Percentiles rank a stretch among this genome's conserved stretches.
phyloP scores from a whole-genome alignment of 805 yeast genomes.

The Metschnikowia chrysomelidarum region DNA sequence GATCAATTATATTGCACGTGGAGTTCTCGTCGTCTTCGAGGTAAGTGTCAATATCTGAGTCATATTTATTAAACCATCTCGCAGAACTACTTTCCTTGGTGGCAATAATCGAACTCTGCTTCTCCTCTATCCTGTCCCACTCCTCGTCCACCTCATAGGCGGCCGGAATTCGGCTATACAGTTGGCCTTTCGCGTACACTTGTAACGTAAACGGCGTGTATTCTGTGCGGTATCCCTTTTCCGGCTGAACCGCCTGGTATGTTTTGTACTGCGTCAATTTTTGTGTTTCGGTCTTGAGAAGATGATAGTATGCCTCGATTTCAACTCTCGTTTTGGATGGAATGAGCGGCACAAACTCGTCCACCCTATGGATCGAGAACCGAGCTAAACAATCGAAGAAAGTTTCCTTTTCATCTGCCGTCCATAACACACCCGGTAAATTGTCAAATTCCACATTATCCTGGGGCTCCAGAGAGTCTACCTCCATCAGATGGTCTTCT shows the following conservation, averaged over 20 bases:
- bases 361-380: conserved; percentile 47
- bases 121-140: conserved; percentile 45
- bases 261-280: conserved; percentile 20
- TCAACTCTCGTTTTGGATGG: conserved; percentile 44
- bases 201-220: conserved; percentile 3
- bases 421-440: conserved; percentile 44
- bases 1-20: conserved; percentile 4
- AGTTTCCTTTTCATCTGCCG: conserved; percentile 44
- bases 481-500: no score
- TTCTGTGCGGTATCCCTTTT: background rate
- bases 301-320: conserved; percentile 43
- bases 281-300: conserved; percentile 30
- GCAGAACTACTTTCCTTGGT: no score
- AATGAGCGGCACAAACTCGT: conserved; percentile 36
- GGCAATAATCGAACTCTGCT: conserved; percentile 27
- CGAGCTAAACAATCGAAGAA: conserved; percentile 52
- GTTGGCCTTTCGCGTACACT: conserved; percentile 2
- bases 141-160: conserved; percentile 51
- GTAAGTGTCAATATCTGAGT: background rate
- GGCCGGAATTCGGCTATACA: conserved; percentile 47
- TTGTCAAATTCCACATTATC: no score
- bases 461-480: no score
- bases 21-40: background rate
- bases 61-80: no score
- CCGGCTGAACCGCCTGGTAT: background rate